Evolutionary conservation across 495 filamentous ascomycete species (phyloP).

Genomic region (Endocarpon pusillum): DNA sequence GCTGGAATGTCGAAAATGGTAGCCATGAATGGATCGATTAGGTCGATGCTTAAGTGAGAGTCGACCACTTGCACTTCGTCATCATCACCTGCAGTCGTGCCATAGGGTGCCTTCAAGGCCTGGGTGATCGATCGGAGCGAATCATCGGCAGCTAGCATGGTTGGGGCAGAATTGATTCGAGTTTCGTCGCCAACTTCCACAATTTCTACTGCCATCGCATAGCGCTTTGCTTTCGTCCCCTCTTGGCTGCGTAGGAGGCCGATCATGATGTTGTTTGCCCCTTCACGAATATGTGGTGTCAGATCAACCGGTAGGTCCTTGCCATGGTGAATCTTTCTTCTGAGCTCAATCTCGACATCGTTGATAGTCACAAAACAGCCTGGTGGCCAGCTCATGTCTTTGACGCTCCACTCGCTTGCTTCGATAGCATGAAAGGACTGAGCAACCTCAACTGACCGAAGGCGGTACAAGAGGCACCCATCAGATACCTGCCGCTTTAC

Average conservation of each 20-base stretch:
- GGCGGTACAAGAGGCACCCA: conserved; percentile 21
- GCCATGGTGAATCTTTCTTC: conserved; percentile 47
- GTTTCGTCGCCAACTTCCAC: conserved; percentile 31
- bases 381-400: conserved; percentile 54
- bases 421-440: conserved; percentile 5
- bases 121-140: conserved; percentile 15
- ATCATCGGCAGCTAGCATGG: conserved; percentile 14
- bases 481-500: conserved; percentile 8
- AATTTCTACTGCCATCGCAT: conserved; percentile 44
- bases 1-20: conserved; percentile 53
- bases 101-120: conserved; percentile 17
- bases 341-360: conserved; percentile 31
- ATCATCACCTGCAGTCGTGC: conserved; percentile 28
- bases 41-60: conserved; percentile 46
- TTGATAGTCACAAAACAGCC: conserved; percentile 58
- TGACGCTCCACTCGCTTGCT: conserved; percentile 39
- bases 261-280: conserved; percentile 41
- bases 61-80: conserved; percentile 52
- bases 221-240: conserved; percentile 21
- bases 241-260: conserved; percentile 26
- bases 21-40: conserved; percentile 60
- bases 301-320: conserved; percentile 65
- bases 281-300: conserved; percentile 31
- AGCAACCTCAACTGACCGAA: conserved; percentile 26
- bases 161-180: conserved; percentile 26